Evolutionary conservation across 768 basidiomycete genomes (phyloP).

Genomic region (Calocybe gangraenosa): DNA sequence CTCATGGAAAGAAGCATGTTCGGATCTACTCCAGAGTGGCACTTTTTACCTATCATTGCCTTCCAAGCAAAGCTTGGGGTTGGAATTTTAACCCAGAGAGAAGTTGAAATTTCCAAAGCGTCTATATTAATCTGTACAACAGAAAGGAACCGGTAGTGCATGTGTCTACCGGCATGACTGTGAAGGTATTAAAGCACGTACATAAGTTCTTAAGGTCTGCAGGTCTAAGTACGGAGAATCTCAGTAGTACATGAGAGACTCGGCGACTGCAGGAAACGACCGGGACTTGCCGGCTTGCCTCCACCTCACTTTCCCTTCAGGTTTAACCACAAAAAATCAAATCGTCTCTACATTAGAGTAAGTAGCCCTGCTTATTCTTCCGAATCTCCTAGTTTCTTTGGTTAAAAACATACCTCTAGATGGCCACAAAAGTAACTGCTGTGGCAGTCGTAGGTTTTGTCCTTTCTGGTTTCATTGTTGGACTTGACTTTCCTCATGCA

Average conservation of each 20-base stretch:
- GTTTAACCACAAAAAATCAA: slow-evolving; percentile 18
- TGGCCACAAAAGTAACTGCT: slow-evolving; percentile 71
- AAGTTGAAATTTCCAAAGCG: too few species aligned
- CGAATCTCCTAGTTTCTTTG: slow-evolving; percentile 15
- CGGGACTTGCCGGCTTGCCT: slow-evolving; percentile 34
- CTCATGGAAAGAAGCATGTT: neutral
- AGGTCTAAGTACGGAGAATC: neutral
- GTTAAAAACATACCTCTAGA: too few species aligned
- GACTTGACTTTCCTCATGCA: slow-evolving; percentile 24
- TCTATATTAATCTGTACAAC: too few species aligned
- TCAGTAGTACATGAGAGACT: slow-evolving; percentile 14
- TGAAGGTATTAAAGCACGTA: too few species aligned
- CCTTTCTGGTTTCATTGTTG: neutral
- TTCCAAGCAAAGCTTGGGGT: too few species aligned
- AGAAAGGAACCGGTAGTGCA: too few species aligned
- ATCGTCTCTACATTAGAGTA: slow-evolving; percentile 16
- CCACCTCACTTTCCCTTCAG: slow-evolving; percentile 21
- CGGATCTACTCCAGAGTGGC: neutral
- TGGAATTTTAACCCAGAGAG: too few species aligned
- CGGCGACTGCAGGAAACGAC: slow-evolving; percentile 33
- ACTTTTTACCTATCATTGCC: neutral
- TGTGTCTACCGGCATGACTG: too few species aligned
- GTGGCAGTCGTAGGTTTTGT: slow-evolving; percentile 54
- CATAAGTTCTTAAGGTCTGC: too few species aligned
- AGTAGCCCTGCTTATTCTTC: slow-evolving; percentile 13